Evolutionary conservation across 2,329 filamentous ascomycete genomes (phyloP), one percentile per base, ranked within the genome.

Genomic region (Huntiella savannae): DNA sequence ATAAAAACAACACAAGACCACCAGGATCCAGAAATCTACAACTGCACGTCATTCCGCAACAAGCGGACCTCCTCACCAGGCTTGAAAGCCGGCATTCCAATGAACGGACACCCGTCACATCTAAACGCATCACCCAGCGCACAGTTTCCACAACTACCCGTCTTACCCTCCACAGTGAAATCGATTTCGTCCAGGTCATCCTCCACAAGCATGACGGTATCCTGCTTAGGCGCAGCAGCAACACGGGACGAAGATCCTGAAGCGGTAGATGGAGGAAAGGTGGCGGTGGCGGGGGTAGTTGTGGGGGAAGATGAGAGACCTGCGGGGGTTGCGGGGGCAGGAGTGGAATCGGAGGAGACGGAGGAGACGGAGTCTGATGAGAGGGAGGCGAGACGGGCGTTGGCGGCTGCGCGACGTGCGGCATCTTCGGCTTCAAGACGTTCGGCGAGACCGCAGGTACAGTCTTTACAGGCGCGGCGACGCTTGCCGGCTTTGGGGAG

Each of bases 141-240:
- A 62, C 91, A 96, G 63, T 88, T 95, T 22, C 85, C 85, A 61
- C 91, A 98, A 13, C 83, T 92, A 46, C 91, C 88, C 4, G 88
- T 83, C 67, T 95, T 96, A 55, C 91, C 91, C 62, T 93, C 73
- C n/a, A 96, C 84, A 1, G 91, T 98, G 59, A 98, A 96, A 62
- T 98, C 91, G 6, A 96, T 71, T 62, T 96, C 88, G 44, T 75
- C 77, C 42, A 98, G 65, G 58, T 98, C 91, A 55, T 84, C 77
- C 0, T 74, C 66, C 35, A 69, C 73, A 40, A 92, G 67, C 61
- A 79, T 82, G 44, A 81, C 63, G 22, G 16, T 13, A 8, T 38
- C 16, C 12, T 12, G 38, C 17, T 10, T 12, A 19, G 35, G 19
- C n/a, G 28, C 19, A 5, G 43, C 19, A 10, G 43, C 19, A 10